Evolutionary conservation across 78 protist genomes (phyloP).

Genomic region (Bodo saltans): DNA sequence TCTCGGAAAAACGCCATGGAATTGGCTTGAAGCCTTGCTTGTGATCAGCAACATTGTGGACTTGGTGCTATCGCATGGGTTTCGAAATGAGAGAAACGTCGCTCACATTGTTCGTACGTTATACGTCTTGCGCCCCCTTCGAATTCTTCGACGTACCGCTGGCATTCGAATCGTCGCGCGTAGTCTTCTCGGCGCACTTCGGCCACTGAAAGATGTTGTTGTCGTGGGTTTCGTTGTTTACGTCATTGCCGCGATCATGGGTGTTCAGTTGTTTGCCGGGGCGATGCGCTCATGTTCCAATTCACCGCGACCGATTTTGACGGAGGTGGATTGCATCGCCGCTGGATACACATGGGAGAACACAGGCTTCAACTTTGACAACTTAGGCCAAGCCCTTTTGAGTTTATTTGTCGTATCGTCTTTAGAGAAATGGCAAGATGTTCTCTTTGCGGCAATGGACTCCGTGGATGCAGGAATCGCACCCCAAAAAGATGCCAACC

Average conservation of each 20-base stretch:
- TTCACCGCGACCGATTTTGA: neutral
- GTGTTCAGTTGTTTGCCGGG: neutral
- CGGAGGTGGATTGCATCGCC: neutral
- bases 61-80: too few relatives aligned
- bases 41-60: too few relatives aligned
- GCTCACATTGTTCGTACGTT: too few relatives aligned
- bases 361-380: neutral
- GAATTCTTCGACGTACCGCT: too few relatives aligned
- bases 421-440: slow-evolving; percentile 12
- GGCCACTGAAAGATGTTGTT: too few relatives aligned
- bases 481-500: neutral
- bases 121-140: too few relatives aligned
- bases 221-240: neutral
- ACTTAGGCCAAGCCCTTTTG: neutral
- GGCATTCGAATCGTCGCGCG: too few relatives aligned
- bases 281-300: neutral
- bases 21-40: too few relatives aligned
- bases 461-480: neutral
- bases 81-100: too few relatives aligned
- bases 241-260: neutral
- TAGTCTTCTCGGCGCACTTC: too few relatives aligned
- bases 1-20: too few relatives aligned
- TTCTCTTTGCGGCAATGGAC: neutral
- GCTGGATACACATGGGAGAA: neutral
- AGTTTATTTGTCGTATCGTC: neutral